Evolutionary conservation across 331 rosid genomes (phyloP).

Genomic region (Phaseolus coccineus): DNA sequence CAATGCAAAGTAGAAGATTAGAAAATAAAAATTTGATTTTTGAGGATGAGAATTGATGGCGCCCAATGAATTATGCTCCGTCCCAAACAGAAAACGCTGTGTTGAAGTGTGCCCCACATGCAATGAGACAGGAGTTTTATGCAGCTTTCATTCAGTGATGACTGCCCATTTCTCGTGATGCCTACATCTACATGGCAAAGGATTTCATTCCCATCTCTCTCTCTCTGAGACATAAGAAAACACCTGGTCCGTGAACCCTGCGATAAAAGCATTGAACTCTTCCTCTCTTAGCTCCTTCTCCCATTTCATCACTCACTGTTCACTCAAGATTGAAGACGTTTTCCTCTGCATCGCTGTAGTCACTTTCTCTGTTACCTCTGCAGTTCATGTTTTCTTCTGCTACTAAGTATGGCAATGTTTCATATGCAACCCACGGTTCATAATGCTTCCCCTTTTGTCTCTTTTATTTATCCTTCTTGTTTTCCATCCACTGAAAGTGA

Average conservation of each 20-base stretch:
- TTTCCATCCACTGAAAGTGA: constrained; percentile 41
- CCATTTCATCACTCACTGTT: constrained; percentile 45
- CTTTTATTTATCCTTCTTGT: constrained; percentile 49
- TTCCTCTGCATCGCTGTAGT: constrained; percentile 33
- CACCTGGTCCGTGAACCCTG: constrained; percentile 78
- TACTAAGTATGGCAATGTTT: constrained; percentile 49
- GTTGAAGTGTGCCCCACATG: constrained; percentile 47
- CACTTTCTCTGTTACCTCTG: constrained; percentile 51
- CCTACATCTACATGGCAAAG: constrained; percentile 49
- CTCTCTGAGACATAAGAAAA: constrained; percentile 43
- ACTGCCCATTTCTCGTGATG: constrained; percentile 75
- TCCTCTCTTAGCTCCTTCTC: constrained; percentile 22
- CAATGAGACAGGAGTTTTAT: constrained; percentile 47
- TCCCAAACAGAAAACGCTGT: constrained; percentile 22
- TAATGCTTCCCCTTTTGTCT: constrained; percentile 52
- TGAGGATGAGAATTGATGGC: constrained; percentile 27
- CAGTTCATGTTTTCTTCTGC: constrained; percentile 31
- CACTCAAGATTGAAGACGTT: constrained; percentile 35
- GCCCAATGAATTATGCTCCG: constrained; percentile 19
- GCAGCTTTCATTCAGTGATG: constrained; percentile 62
- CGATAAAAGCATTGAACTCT: constrained; percentile 44
- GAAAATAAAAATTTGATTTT: constrained; percentile 26
- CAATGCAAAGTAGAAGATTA: not conserved
- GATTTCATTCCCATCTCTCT: constrained; percentile 40
- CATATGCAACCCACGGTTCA: constrained; percentile 50